A percentile compares a stretch with the other conserved stretches of the same genome.
phyloP scores from a whole-genome alignment of 2,329 filamentous ascomycete genomes.

The Phyllosticta citribraziliensis region DNA sequence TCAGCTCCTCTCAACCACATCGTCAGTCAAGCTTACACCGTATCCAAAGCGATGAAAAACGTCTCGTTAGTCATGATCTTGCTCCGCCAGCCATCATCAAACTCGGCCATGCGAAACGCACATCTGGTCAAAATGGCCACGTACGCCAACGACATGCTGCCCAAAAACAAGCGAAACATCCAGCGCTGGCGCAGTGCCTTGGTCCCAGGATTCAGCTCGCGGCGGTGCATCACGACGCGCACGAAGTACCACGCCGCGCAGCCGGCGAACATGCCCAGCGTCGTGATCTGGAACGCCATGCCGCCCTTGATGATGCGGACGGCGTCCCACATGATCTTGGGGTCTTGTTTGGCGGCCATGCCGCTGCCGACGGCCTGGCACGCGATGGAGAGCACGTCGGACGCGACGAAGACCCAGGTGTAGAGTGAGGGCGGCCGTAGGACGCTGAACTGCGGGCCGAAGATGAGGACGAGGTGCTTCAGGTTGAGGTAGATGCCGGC shows the following conservation, averaged over 20 bases:
- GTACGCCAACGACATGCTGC: not conserved
- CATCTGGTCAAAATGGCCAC: conserved; percentile 36
- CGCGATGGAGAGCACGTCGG: conserved; percentile 49
- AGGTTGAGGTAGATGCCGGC: conserved; percentile 48
- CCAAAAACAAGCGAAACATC: not conserved
- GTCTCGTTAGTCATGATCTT: conserved; percentile 39
- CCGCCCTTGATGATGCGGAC: conserved; percentile 50
- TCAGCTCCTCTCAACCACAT: conserved; percentile 2
- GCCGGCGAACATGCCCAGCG: conserved; percentile 39
- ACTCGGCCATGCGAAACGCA: conserved; percentile 40
- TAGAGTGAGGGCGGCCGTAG: conserved; percentile 31
- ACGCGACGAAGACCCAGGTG: conserved; percentile 51
- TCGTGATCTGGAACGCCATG: conserved; percentile 47
- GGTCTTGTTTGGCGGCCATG: conserved; percentile 41
- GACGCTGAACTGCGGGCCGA: conserved; percentile 33
- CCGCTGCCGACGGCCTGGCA: conserved; percentile 50
- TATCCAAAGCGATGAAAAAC: conserved; percentile 27
- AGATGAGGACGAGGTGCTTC: conserved; percentile 47
- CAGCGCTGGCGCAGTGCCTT: not conserved
- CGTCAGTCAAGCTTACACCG: not conserved
- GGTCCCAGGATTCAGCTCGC: not conserved
- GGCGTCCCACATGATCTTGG: conserved; percentile 30
- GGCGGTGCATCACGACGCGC: not conserved
- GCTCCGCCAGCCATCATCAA: conserved; percentile 39
- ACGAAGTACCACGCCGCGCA: conserved; percentile 29